Evolutionary conservation across 345 rosid species (phyloP), one percentile per base, ranked within the genome.

Genomic region (Eucalyptus globulus): DNA sequence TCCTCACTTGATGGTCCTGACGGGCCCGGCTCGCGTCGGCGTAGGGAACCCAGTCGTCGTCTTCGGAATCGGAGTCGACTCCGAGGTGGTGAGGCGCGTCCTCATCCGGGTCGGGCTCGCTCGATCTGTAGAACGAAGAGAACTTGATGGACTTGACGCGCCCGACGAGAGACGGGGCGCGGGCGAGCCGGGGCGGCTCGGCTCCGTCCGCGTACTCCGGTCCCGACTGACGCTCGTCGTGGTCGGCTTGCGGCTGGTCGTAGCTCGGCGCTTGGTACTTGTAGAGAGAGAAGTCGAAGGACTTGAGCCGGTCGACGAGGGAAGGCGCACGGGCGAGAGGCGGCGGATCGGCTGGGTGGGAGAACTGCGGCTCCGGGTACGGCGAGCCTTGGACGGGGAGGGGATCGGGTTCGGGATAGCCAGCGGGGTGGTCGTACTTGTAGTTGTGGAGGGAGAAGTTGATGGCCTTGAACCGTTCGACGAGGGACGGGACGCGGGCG

Each of bases 121-220:
- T 90, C 89, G 91, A 89, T 81, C 90, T 93, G 90, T 93, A 92
- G 67, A 90, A 50, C 11, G 94, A 86, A 3, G 93, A 45, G 83
- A 94, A 54, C 67, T 94, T 91, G 49, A 95, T 90, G 87, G 98
- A 95, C 92, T 93, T 95, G 89, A 96, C 94, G 21, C 97, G 93
- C 58, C 94, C 94, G 17, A 96, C 53, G 51, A 96, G 88, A 11
- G 97, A 96, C 5, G 96, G 96, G 34, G 94, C 89, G 45, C 96
- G 94, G 34, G 88, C 89, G 27, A 93, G 86, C 43, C 62, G 90
- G 44, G 93, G 89, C 50, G 87, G 91, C 40, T 88, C 85, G 85
- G 7, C 85, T 76, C 47, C 47, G 47, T 40, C 85, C 85, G 29
- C 85, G 47, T 76, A 76, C 12, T 21, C 29, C 85, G 7, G 85